Evolutionary conservation across 495 filamentous ascomycete species (phyloP).

Genomic region (Aspergillus sparsus): DNA sequence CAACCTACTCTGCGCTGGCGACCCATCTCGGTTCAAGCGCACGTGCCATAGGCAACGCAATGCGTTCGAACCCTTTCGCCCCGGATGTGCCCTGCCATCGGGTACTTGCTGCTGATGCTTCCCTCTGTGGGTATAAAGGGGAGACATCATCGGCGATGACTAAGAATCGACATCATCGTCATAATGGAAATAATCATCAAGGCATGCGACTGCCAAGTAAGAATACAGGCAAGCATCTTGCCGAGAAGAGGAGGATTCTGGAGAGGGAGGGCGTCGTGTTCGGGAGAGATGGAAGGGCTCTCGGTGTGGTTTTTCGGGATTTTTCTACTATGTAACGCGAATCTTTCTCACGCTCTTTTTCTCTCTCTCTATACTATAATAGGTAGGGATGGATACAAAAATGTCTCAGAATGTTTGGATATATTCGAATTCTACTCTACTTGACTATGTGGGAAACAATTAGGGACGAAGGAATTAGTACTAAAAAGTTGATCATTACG

Average conservation of each 20-base stretch:
- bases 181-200: no score
- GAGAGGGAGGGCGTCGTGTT: conserved; percentile 30
- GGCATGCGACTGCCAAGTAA: background rate
- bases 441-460: no score
- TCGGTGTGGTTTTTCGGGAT: conserved; percentile 26
- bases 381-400: no score
- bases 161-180: background rate
- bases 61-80: conserved; percentile 70
- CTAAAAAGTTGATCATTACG: no score
- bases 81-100: conserved; percentile 59
- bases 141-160: conserved; percentile 17
- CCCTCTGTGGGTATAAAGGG: conserved; percentile 28
- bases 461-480: no score
- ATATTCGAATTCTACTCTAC: no score
- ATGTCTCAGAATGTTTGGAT: no score
- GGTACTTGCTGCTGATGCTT: conserved; percentile 34
- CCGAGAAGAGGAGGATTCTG: conserved; percentile 27
- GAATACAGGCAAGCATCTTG: conserved; percentile 15
- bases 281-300: conserved; percentile 20
- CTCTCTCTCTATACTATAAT: no score
- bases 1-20: conserved; percentile 72
- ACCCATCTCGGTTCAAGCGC: conserved; percentile 67
- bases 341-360: no score
- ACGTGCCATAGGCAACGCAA: conserved; percentile 76
- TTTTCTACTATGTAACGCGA: conserved; percentile 10